Conservation (phyloP, 1,139 yeast species). For the Kodamaea plutei region DNA sequence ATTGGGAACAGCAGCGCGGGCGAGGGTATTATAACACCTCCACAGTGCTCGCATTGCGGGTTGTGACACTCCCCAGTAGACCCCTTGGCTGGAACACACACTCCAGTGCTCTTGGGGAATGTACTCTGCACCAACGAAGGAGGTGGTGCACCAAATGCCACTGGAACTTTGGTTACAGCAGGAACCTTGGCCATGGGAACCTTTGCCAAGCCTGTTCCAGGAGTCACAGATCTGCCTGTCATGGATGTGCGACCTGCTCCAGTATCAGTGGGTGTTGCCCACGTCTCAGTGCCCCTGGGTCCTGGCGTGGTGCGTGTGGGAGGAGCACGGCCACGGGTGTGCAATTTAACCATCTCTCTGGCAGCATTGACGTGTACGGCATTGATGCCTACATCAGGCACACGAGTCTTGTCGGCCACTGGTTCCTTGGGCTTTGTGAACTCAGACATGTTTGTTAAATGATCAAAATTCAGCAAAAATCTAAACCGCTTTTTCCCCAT, state of each 20-base stretch:
- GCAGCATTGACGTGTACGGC: conserved; percentile 61
- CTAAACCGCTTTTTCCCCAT: too few species aligned
- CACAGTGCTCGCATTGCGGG: conserved; percentile 63
- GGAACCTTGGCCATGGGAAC: not conserved
- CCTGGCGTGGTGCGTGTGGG: too few species aligned
- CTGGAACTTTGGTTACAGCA: conserved; percentile 1
- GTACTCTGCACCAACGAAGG: conserved; percentile 8
- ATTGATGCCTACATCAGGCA: conserved; percentile 45
- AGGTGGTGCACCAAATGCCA: conserved; percentile 8
- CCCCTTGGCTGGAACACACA: conserved; percentile 9
- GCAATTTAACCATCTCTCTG: conserved; percentile 53
- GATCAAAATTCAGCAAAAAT: too few species aligned
- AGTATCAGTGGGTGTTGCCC: too few species aligned
- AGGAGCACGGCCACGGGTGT: conserved; percentile 37
- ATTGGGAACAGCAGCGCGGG: conserved; percentile 63
- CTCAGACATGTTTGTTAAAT: conserved; percentile 2
- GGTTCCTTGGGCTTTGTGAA: conserved; percentile 3
- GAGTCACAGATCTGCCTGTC: too few species aligned
- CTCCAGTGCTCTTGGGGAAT: conserved; percentile 7
- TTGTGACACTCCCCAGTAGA: conserved; percentile 20
- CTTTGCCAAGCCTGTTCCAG: not conserved
- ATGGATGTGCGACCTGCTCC: too few species aligned
- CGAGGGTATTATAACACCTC: conserved; percentile 67
- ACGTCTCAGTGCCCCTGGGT: too few species aligned
- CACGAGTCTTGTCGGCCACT: not conserved